Evolutionary conservation across 805 yeast genomes (phyloP), one percentile per base, ranked within the genome.

Genomic region (Ogataea salicorniae): DNA sequence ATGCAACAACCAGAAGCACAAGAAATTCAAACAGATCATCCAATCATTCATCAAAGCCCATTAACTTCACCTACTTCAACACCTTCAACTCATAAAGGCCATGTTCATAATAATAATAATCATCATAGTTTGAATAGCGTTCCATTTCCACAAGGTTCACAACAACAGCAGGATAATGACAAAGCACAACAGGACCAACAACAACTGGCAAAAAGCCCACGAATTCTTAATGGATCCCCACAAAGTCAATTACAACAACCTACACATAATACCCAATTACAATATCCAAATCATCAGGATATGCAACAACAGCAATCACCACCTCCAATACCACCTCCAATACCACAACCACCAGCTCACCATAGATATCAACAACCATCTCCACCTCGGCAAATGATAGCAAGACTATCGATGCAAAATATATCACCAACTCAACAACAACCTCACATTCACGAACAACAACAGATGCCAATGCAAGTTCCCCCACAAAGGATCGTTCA

Each of bases 1-100:
- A 55, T 59, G 57, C 50, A 51, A 20, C 62, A 51, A 37, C 60
- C 58, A 5, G 47, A 53, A 37, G 41, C 58, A 5, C 60, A 58
- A 39, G 59, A 56, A 18, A 43, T 49, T 34, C 56, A 49, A 20
- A 33, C 43, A 2, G 52, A 51, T 23, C 54, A 46, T 31, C 52
- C 49, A 1, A 39, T 49, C 11, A 20, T 47, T 11, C 54, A 43
- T 31, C 47, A 46, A 34, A 56, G 53, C 5, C 41, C 50, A 29
- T 11, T 38, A 11, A 20, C 18, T 15, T 17, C 41, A 13, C 39
- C 45, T n/a, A 26, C 34, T 23, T 16, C 34, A 8, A 26, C 41
- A 8, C 18, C 26, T 6, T 14, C 29, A 14, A 17, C n/a, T 17
- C 23, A 8, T 33, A 1, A 18, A n/a, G 16, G 5, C 16, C 20